Conservation (phyloP, 2,329 filamentous ascomycete genomes). For the Stemphylium vesicarium region DNA sequence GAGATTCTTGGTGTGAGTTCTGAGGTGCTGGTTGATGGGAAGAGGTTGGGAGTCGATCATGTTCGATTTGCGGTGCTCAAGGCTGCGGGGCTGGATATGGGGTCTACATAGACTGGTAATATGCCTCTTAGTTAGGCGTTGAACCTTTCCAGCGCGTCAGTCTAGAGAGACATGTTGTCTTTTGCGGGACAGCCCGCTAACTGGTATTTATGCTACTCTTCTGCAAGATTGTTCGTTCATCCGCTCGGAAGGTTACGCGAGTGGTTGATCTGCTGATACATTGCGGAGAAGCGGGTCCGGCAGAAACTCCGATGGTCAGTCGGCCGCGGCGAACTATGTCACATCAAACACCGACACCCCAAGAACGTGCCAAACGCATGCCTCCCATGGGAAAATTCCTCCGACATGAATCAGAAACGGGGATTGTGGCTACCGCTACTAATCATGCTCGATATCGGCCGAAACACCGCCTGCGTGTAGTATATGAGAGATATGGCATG, state of each 20-base stretch:
- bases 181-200: too few relatives aligned
- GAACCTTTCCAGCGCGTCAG: too few relatives aligned
- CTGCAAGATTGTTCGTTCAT: background rate
- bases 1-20: slow-evolving; percentile 67
- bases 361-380: background rate
- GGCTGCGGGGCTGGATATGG: slow-evolving; percentile 51
- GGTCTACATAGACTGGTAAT: background rate
- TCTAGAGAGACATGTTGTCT: too few relatives aligned
- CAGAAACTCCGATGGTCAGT: slow-evolving; percentile 7
- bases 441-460: background rate
- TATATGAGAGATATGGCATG: slow-evolving; percentile 8
- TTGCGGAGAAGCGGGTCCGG: slow-evolving; percentile 15
- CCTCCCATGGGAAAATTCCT: background rate
- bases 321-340: background rate
- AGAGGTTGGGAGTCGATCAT: slow-evolving; percentile 65
- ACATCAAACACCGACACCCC: background rate
- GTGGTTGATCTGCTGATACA: slow-evolving; percentile 4
- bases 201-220: too few relatives aligned
- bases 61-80: slow-evolving; percentile 69
- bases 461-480: background rate
- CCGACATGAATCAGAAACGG: background rate
- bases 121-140: too few relatives aligned
- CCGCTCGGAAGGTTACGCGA: slow-evolving; percentile 1
- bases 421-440: background rate
- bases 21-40: slow-evolving; percentile 55